Evolutionary conservation across 176 grass and related monocot species (phyloP).

Genomic region (Avena atlantica): DNA sequence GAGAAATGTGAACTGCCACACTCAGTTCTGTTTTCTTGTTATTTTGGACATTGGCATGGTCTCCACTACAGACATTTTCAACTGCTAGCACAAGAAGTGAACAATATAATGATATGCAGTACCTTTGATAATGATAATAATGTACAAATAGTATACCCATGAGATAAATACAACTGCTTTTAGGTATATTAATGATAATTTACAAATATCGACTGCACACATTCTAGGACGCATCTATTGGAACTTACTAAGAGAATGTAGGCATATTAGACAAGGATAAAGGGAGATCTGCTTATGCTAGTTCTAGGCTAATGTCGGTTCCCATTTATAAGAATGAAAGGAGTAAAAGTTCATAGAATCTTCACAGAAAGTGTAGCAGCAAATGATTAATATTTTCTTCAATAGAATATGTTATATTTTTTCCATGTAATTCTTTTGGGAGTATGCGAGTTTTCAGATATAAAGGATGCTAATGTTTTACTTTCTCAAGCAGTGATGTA

Average conservation of each 20-base stretch:
- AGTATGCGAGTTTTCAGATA: constrained; percentile 16
- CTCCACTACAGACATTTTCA: not conserved
- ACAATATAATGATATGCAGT: constrained; percentile 12
- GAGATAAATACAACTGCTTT: not conserved
- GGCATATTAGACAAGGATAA: constrained; percentile 88
- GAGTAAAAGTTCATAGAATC: constrained; percentile 29
- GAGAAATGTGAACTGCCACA: constrained; percentile 20
- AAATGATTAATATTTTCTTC: constrained; percentile 18
- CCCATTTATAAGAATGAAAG: not conserved
- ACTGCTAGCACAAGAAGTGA: not conserved
- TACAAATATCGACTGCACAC: not conserved
- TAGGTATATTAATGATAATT: constrained; percentile 15
- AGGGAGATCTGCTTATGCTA: constrained; percentile 65
- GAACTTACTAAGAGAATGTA: constrained; percentile 82
- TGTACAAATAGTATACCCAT: not conserved
- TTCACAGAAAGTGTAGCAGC: constrained; percentile 22
- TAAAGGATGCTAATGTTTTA: constrained; percentile 37
- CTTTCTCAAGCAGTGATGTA: constrained; percentile 74
- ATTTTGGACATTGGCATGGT: not conserved
- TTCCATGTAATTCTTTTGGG: constrained; percentile 26
- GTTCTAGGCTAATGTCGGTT: constrained; percentile 56
- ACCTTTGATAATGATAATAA: not conserved
- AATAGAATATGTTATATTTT: constrained; percentile 38
- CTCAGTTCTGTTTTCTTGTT: not conserved
- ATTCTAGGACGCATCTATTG: not conserved